Base-by-base conservation (phyloP, 345 rosid species). In the Clarkia xantiana region DNA sequence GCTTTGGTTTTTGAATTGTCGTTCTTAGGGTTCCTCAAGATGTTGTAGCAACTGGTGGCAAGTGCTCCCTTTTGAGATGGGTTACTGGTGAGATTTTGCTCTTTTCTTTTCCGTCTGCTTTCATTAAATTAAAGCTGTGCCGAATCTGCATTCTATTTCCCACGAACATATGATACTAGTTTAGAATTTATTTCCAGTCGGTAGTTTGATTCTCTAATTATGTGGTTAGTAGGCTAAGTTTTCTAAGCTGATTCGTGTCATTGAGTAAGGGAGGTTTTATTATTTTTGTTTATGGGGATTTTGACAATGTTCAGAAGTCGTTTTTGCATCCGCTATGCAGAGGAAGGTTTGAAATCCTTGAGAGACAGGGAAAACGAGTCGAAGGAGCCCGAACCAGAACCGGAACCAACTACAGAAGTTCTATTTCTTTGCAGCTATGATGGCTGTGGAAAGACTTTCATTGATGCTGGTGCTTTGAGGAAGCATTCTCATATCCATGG, bases 401-500 rank as follows among this genome's bases (percentile, higher is more conserved):
- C 95, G 18, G 99, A 91, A 68, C 94, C 96, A 15, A 86, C 94
- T 0, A 76, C 90, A 0, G 98, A 91, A 71, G 93, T 91, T 72
- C 85, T 86, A 11, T 91, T 91, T 67, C 94, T 87, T 5, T 91
- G 98, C 74, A 86, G 96, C 74, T 86, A 67, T 56, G 96, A 84
- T 18, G 94, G 86, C 20, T 91, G 98, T 63, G 96, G 96, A 15
- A 91, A 86, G 67, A 86, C 94, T 51, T 91, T 86, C 54, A 71
- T 75, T n/a, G 98, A 84, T 53, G 98, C 78, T 38, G 94, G 96
- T 47, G 96, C 94, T 41, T 74, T 87, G 66, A 76, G 96, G 59
- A 87, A 86, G 67, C 96, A 91, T 80, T 84, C 98, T 49, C 98
- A 87, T 56, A 84, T 84, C 52, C 96, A 86, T 65, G 98, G 98